These are phyloP conservation scores for Radiomyces spectabilis DNA, from an alignment of 192 early-diverging fungal species.

Conservation along the genomic window DNA sequence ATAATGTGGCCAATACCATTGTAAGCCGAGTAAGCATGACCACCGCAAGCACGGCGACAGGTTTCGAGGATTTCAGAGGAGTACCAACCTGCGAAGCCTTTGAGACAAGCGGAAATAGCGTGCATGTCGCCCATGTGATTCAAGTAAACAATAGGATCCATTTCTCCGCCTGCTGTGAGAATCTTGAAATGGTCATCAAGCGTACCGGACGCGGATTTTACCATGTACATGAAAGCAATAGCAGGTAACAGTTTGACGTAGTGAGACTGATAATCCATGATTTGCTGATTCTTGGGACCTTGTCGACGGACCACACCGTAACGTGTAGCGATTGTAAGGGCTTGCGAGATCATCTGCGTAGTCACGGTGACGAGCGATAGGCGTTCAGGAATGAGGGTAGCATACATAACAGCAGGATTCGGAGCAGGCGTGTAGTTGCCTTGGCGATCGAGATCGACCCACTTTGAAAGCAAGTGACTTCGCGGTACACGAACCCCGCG, in stretches of 20 bases:
- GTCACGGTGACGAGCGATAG: conserved; percentile 37
- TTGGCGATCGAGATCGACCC: conserved; percentile 45
- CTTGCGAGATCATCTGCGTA: conserved; percentile 33
- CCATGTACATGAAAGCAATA: conserved; percentile 42
- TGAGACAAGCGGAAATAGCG: conserved; percentile 49
- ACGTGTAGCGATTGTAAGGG: conserved; percentile 50
- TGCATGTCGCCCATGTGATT: conserved; percentile 47
- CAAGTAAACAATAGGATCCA: conserved; percentile 36
- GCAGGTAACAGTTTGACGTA: conserved; percentile 51
- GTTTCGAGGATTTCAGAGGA: conserved; percentile 40
- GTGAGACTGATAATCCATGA: conserved; percentile 62
- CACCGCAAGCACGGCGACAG: conserved; percentile 48
- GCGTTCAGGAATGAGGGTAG: conserved; percentile 57
- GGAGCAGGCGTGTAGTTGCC: conserved; percentile 45
- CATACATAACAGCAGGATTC: conserved; percentile 51
- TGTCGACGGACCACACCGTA: conserved; percentile 57
- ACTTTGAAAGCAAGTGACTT: conserved; percentile 48
- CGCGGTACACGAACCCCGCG: conserved; percentile 45
- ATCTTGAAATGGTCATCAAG: conserved; percentile 16
- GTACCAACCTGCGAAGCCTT: conserved; percentile 43
- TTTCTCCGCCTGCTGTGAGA: conserved; percentile 36
- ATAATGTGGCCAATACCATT: conserved; percentile 55
- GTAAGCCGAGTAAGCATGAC: conserved; percentile 61
- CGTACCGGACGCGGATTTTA: not conserved
- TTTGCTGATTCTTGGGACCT: conserved; percentile 52